Percentiles rank a stretch among this genome's conserved stretches.
phyloP scores from a whole-genome alignment of 164 flowering plant genomes.

The Echeveria elegans region DNA sequence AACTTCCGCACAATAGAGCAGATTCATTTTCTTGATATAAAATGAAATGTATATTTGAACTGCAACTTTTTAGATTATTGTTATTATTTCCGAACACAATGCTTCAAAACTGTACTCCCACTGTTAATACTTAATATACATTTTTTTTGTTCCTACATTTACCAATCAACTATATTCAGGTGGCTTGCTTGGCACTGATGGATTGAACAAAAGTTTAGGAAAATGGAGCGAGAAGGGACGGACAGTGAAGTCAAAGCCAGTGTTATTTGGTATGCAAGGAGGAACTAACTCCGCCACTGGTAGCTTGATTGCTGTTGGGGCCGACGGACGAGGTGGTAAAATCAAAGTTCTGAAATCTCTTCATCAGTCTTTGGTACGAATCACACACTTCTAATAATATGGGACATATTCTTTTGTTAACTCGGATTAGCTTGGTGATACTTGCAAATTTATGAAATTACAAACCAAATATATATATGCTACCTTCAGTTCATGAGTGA shows the following conservation, averaged over 20 bases:
- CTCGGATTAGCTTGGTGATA: background rate
- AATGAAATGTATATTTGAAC: background rate
- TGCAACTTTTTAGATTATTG: too few relatives aligned
- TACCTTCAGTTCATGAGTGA: background rate
- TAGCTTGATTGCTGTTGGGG: conserved; percentile 64
- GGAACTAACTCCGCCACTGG: conserved; percentile 26
- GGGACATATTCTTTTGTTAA: background rate
- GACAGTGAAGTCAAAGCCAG: conserved; percentile 18
- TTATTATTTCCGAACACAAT: too few relatives aligned
- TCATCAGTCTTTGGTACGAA: conserved; percentile 40
- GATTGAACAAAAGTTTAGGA: conserved; percentile 59
- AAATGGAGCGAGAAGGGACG: conserved; percentile 83
- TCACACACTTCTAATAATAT: background rate
- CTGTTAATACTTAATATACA: too few relatives aligned
- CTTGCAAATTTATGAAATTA: background rate
- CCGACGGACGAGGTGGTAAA: conserved; percentile 95
- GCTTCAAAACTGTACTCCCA: too few relatives aligned
- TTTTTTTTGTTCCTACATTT: conserved; percentile 13
- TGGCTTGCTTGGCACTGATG: conserved; percentile 79
- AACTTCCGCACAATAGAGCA: background rate
- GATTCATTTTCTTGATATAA: conserved; percentile 4
- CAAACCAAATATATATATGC: background rate
- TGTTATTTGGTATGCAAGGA: conserved; percentile 19
- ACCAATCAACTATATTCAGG: conserved; percentile 57
- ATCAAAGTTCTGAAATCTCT: conserved; percentile 62